These are phyloP conservation scores for Cucumis sativus DNA, from an alignment of 306 rosid species.

Conservation along the genomic window Cucumber_9930_V3 NC_026657.2:12286501-12287000, in stretches of 20 bases:
- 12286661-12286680: conserved; percentile 14
- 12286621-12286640: neutral
- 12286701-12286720: conserved; percentile 1
- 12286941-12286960: conserved; percentile 3
- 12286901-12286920: neutral
- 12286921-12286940: neutral
- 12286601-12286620: neutral
- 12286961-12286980: neutral
- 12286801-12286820: conserved; percentile 22
- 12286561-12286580: conserved; percentile 7
- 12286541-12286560: conserved; percentile 10
- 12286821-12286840: conserved; percentile 45
- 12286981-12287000: neutral
- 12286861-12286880: conserved; percentile 62
- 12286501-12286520: conserved; percentile 14
- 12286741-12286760: conserved; percentile 6
- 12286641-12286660: conserved; percentile 3
- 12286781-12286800: conserved; percentile 48
- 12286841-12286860: conserved; percentile 51
- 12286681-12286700: conserved; percentile 15
- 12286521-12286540: conserved; percentile 11
- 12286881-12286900: neutral
- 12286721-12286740: conserved; percentile 1
- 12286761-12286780: conserved; percentile 63
- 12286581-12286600: conserved; percentile 1